Evolutionary conservation across 2,329 filamentous ascomycete genomes (phyloP).

Genomic region (Pyricularia grisea): DNA sequence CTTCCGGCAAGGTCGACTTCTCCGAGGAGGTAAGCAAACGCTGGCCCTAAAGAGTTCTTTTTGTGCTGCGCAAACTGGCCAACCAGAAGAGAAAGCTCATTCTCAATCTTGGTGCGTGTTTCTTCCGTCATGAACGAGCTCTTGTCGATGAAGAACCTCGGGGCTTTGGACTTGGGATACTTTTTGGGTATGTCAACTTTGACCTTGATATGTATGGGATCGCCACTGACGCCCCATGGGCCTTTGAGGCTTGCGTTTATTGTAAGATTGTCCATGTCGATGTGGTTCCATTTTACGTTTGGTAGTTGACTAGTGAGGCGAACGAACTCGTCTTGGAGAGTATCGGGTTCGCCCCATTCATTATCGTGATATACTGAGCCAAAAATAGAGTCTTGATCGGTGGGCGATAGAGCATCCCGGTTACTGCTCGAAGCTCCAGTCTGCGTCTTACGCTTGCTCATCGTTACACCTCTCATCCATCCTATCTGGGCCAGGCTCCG

Average conservation of each 20-base stretch:
- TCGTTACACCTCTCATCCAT: conserved; percentile 62
- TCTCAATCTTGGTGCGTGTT: conserved; percentile 41
- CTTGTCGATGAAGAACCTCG: conserved; percentile 51
- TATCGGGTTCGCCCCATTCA: conserved; percentile 52
- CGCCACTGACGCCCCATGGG: conserved; percentile 49
- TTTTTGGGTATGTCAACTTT: conserved; percentile 48
- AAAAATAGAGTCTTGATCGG: conserved; percentile 27
- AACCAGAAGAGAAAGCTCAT: conserved; percentile 47
- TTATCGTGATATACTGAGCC: conserved; percentile 41
- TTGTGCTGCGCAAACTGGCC: conserved; percentile 44
- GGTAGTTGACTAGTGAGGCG: conserved; percentile 52
- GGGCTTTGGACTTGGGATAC: conserved; percentile 49
- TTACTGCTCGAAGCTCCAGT: background rate
- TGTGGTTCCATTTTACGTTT: conserved; percentile 55
- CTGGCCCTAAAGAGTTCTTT: conserved; percentile 53
- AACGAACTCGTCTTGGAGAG: conserved; percentile 55
- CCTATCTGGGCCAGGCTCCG: conserved; percentile 49
- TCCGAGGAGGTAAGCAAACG: conserved; percentile 54
- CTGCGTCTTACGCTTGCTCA: conserved; percentile 42
- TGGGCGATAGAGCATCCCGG: background rate
- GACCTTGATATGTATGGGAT: conserved; percentile 52
- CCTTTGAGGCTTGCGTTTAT: conserved; percentile 54
- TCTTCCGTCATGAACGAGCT: conserved; percentile 52
- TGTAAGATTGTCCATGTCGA: conserved; percentile 52
- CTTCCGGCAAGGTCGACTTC: conserved; percentile 52